These are phyloP conservation scores for Pseudonitzschia delicatissima DNA, from an alignment of 108 stramenopile genomes.

Conservation along the genomic window DNA sequence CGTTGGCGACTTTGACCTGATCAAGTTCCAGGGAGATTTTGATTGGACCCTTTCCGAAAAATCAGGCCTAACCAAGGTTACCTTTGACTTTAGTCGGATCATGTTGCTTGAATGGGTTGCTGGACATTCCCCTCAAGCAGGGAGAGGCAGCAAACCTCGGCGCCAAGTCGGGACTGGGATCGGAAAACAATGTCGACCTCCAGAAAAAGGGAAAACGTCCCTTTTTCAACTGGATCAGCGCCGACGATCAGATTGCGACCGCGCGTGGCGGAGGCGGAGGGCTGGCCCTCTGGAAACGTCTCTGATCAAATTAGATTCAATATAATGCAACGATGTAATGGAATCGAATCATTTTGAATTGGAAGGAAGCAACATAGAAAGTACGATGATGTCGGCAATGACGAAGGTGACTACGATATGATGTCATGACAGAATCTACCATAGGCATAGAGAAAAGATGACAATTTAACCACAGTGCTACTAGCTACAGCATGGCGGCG, in stretches of 20 bases:
- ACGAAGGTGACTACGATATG: too few species aligned
- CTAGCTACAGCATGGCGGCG: too few species aligned
- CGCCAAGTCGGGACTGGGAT: slow-evolving; percentile 72
- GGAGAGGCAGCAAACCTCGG: slow-evolving; percentile 62
- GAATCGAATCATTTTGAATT: too few species aligned
- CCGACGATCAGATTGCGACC: slow-evolving; percentile 86
- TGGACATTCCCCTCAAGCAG: slow-evolving; percentile 23
- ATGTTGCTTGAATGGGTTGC: slow-evolving; percentile 34
- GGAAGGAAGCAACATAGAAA: too few species aligned
- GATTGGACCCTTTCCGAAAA: slow-evolving; percentile 37
- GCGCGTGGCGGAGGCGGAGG: slow-evolving; percentile 93
- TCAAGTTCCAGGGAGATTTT: slow-evolving; percentile 86
- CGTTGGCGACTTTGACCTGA: slow-evolving; percentile 63
- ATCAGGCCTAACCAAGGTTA: slow-evolving; percentile 57
- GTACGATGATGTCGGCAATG: too few species aligned
- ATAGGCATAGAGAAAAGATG: too few species aligned
- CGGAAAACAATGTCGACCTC: slow-evolving; percentile 75
- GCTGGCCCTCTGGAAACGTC: slow-evolving; percentile 86
- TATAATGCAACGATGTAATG: too few species aligned
- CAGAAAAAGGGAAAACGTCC: slow-evolving; percentile 58
- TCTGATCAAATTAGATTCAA: too few species aligned
- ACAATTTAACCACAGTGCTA: too few species aligned
- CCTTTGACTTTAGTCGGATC: slow-evolving; percentile 84
- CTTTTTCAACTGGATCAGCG: slow-evolving; percentile 92
- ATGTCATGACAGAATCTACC: too few species aligned